These are phyloP conservation scores for Sclerotinia borealis DNA, from an alignment of 2,329 filamentous ascomycete species.

Conservation along the genomic window DNA sequence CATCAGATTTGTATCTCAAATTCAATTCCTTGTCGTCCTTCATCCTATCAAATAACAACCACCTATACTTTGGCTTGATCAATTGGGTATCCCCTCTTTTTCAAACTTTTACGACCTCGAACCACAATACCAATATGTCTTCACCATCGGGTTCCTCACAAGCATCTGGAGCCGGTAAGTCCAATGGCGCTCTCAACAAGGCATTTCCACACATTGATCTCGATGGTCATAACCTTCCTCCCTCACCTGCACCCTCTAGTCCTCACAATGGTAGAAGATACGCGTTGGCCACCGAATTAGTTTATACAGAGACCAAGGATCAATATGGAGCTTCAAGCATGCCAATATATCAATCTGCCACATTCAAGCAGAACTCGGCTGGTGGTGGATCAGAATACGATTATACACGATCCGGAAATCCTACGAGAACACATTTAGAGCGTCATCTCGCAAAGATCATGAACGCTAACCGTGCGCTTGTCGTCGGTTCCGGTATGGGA, in stretches of 20 bases:
- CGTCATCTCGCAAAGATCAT: conserved; percentile 98
- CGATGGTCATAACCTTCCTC: conserved; percentile 78
- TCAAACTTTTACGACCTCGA: neutral
- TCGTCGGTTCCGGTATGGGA: conserved; percentile 95
- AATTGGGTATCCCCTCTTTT: conserved; percentile 3
- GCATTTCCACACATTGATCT: conserved; percentile 56
- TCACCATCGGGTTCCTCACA: conserved; percentile 28
- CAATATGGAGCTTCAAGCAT: conserved; percentile 96
- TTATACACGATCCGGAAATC: conserved; percentile 96
- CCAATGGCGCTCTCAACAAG: conserved; percentile 26
- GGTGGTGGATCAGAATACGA: conserved; percentile 84
- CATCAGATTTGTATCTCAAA: neutral
- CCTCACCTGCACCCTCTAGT: conserved; percentile 88
- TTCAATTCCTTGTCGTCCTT: neutral
- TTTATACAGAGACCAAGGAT: conserved; percentile 92
- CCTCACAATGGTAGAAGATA: conserved; percentile 83
- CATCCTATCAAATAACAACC: neutral
- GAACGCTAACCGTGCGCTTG: conserved; percentile 84
- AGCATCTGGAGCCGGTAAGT: conserved; percentile 21
- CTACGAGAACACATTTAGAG: conserved; percentile 91
- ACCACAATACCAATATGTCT: conserved; percentile 25
- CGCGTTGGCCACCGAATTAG: conserved; percentile 89
- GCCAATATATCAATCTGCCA: conserved; percentile 97
- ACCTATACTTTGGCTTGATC: neutral
- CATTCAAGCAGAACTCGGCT: conserved; percentile 88